phyloP scores from a whole-genome alignment of 345 rosid species.

The Salix purpurea region DNA sequence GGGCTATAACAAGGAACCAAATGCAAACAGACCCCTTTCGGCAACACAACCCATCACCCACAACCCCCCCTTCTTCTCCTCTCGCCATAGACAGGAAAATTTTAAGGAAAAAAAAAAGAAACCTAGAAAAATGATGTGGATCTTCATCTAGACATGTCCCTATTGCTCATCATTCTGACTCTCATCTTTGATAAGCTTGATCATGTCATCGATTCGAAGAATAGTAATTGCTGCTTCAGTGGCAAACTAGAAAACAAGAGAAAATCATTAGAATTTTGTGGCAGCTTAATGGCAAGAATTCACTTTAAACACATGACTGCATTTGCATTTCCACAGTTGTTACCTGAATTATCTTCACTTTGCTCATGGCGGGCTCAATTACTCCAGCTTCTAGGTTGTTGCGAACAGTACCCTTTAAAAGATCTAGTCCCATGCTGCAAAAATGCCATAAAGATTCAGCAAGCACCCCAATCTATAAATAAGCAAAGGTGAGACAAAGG shows the following conservation, averaged over 20 bases:
- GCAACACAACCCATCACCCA: not conserved
- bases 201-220: constrained; percentile 96
- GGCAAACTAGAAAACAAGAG: constrained; percentile 49
- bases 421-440: constrained; percentile 95
- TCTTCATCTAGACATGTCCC: not conserved
- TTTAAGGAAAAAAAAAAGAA: not conserved
- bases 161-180: constrained; percentile 58
- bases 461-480: not conserved
- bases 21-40: not conserved
- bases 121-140: not conserved
- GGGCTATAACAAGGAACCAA: not conserved
- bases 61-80: not conserved
- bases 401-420: constrained; percentile 66
- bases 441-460: constrained; percentile 3
- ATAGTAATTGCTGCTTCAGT: constrained; percentile 98
- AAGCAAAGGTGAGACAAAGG: not conserved
- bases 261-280: not conserved
- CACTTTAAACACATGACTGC: not conserved
- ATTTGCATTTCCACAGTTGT: not conserved
- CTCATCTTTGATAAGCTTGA: constrained; percentile 89
- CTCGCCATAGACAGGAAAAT: not conserved
- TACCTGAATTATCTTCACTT: constrained; percentile 99
- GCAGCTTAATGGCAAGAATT: not conserved
- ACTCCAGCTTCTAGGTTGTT: constrained; percentile 98
- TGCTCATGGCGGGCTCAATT: constrained; percentile 99